Evolutionary conservation across 2,329 filamentous ascomycete genomes (phyloP).

Genomic region (Zasmidium cellare): DNA sequence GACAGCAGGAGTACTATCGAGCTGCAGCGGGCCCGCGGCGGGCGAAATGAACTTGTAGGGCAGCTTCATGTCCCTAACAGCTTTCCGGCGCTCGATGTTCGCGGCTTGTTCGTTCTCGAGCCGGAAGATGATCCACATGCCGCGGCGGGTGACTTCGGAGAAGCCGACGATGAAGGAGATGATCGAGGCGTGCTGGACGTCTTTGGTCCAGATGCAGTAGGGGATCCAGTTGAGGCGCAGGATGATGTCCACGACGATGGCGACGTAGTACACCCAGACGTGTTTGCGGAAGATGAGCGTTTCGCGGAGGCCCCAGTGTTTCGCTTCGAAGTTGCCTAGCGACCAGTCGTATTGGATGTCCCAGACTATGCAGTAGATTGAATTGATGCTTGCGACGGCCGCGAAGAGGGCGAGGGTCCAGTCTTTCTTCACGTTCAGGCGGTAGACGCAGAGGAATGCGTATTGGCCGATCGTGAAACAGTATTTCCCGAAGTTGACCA

Average conservation of each 20-base stretch:
- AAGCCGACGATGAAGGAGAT: slow-evolving; percentile 78
- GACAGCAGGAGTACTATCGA: not conserved
- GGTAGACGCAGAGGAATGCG: slow-evolving; percentile 77
- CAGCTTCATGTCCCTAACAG: slow-evolving; percentile 17
- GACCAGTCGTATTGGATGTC: slow-evolving; percentile 92
- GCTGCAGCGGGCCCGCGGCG: not conserved
- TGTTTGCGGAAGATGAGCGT: slow-evolving; percentile 72
- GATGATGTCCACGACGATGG: slow-evolving; percentile 80
- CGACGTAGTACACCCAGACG: slow-evolving; percentile 79
- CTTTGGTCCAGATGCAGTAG: slow-evolving; percentile 78
- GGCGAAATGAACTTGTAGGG: slow-evolving; percentile 18
- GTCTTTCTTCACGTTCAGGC: slow-evolving; percentile 61
- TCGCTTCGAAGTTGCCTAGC: slow-evolving; percentile 68
- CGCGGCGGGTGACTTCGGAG: slow-evolving; percentile 78
- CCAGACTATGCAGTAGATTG: slow-evolving; percentile 84
- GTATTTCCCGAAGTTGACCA: slow-evolving; percentile 93
- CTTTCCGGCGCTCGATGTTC: slow-evolving; percentile 62
- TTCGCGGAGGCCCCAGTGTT: slow-evolving; percentile 61
- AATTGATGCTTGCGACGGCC: slow-evolving; percentile 76
- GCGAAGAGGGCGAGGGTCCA: slow-evolving; percentile 70
- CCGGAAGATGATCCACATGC: slow-evolving; percentile 88
- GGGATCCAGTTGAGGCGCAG: slow-evolving; percentile 94
- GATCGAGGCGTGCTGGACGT: slow-evolving; percentile 79
- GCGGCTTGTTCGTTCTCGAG: slow-evolving; percentile 98
- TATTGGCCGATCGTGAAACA: slow-evolving; percentile 78